Base-by-base conservation (phyloP, 2,329 filamentous ascomycete genomes). In the Alternaria rosae region DNA sequence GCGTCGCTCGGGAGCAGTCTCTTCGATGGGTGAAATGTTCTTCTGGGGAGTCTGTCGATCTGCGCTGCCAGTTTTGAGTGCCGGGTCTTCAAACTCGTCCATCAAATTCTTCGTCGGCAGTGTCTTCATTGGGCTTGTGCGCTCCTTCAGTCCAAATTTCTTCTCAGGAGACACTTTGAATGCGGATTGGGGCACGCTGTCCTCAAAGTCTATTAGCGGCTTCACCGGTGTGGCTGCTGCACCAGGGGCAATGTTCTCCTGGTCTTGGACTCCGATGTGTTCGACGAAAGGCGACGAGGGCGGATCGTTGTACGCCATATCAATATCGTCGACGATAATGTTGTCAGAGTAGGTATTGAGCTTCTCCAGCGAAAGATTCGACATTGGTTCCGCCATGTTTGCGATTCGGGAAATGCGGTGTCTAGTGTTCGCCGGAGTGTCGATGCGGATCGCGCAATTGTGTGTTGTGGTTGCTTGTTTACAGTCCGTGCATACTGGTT, bases 201-300 rank as follows among this genome's bases (percentile, higher is more conserved):
- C 71, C 6, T 75, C 70, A 9, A 72, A 65, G 28, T 72, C 64
- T 30, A 59, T 44, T 28, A 70, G 56, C 28, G 55, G 53, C 57
- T 76, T 79, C 4, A 62, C 55, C 7, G 77, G 76, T 6, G 75
- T 68, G 10, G 59, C 57, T 23, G 63, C 64, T 51, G 61, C 47
- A 32, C 59, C 57, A 2, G 76, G 75, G 23, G 75, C 71, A 56
- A 78, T 65, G 41, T 79, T 80, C 56, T 80, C 79, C 54, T 79
- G 77, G 62, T 79, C 67, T 25, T 80, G 77, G 25, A 70, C 61
- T 17, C 80, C 80, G 53, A 84, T 70, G 56, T 84, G 78, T 43
- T 79, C 75, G n/a, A 83, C 70, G 69, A 85, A 85, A 13, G 83
- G 83, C 38, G 83, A 85, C 57, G 82, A 84, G 6, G 80, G 80